Base-by-base conservation (phyloP, 164 flowering plant species). In the Piper longum region DNA sequence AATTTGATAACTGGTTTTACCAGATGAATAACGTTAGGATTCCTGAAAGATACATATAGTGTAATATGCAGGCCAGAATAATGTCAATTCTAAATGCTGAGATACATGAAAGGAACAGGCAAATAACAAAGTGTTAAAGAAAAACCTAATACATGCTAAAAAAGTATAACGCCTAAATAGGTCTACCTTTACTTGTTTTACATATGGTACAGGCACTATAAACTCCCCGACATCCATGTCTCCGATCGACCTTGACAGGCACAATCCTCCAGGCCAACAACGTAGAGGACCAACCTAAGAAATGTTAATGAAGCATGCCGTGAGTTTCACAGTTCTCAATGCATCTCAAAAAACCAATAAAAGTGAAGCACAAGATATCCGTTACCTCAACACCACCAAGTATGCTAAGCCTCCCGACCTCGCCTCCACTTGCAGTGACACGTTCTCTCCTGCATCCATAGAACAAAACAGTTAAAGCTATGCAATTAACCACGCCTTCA, bases 221-320 rank as follows among this genome's bases (percentile, higher is more conserved):
- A 78, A 87, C 64, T 89, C 95, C 17, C 97, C 95, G 63, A 89
- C 97, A 77, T 90, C 97, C 89, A 83, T 82, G 68, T 88, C 92
- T 41, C 95, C 95, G 59, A 90, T 90, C 7, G 95, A 90, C 70
- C 97, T 75, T 19, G 97, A 90, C 71, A 90, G 91, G 78, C 97
- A 90, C 72, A 90, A 82, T 36, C 95, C 97, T 16, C 97, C 95
- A 0, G 97, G 97, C 97, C 97, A 90, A 69, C 95, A 90, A 36
- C 95, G 86, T 14, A 88, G 86, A 12, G 95, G 97, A 57, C 97
- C 97, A 66, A 86, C 73, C 97, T 87, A 77, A 48, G 56, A 60
- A 17, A 52, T 48, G n/a, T 40, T 58, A 6, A 65, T 56, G 2
- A 48, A 5, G 7, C 9, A 2, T 9, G 14, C 14, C 6, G 52